phyloP scores from a whole-genome alignment of 768 basidiomycete genomes.

The Wakefieldia striispora region DNA sequence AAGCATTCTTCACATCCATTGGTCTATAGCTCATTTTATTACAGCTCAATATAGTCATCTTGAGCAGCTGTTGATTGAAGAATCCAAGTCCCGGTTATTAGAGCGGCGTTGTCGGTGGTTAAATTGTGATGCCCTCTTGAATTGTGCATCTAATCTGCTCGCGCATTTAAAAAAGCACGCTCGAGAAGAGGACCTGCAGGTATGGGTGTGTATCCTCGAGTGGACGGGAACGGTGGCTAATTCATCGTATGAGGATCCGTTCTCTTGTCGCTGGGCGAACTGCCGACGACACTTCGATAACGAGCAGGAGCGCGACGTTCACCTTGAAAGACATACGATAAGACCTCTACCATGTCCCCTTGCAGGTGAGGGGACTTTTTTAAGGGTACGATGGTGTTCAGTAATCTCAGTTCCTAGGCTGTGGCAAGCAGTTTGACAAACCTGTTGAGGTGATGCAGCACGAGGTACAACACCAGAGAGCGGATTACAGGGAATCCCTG shows the following conservation, averaged over 20 bases:
- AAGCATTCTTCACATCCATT: slow-evolving; percentile 20
- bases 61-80: slow-evolving; percentile 44
- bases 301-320: slow-evolving; percentile 38
- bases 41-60: slow-evolving; percentile 38
- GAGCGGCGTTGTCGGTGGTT: slow-evolving; percentile 57
- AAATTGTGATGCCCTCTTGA: slow-evolving; percentile 53
- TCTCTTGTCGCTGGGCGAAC: slow-evolving; percentile 53
- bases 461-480: slow-evolving; percentile 37
- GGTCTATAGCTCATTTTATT: slow-evolving; percentile 27
- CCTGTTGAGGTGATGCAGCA: slow-evolving; percentile 51
- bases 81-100: slow-evolving; percentile 48
- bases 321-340: slow-evolving; percentile 50
- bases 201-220: slow-evolving; percentile 13
- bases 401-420: slow-evolving; percentile 41
- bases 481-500: slow-evolving; percentile 10
- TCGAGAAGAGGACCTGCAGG: slow-evolving; percentile 29
- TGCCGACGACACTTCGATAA: slow-evolving; percentile 47
- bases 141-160: slow-evolving; percentile 48
- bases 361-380: slow-evolving; percentile 39
- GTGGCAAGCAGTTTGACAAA: slow-evolving; percentile 46
- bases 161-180: slow-evolving; percentile 47
- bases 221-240: slow-evolving; percentile 2
- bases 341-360: slow-evolving; percentile 30
- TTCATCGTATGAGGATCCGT: slow-evolving; percentile 33
- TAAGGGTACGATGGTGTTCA: not conserved